phyloP scores from a whole-genome alignment of 352 stramenopile species.

The Aphanomyces astaci region DNA sequence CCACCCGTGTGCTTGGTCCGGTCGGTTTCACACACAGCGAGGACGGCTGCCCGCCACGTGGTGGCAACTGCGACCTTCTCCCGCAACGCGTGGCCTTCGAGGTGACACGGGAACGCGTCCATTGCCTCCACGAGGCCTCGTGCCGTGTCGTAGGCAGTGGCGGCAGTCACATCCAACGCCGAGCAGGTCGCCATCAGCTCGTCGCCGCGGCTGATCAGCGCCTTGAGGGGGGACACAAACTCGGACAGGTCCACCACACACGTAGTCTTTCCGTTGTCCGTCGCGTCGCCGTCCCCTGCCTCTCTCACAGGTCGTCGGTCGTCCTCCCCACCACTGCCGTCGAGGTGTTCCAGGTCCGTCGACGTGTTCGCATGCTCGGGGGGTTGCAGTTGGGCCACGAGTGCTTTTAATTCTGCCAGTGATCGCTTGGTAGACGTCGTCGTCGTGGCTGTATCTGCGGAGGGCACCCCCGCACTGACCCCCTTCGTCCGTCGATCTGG shows the following conservation, averaged over 20 bases:
- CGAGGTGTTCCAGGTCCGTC: too few relatives aligned
- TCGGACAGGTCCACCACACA: conserved; percentile 57
- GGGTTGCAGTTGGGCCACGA: conserved; percentile 45
- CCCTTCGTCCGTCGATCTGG: too few relatives aligned
- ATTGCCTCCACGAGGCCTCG: conserved; percentile 54
- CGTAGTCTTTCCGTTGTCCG: too few relatives aligned
- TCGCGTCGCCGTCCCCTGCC: too few relatives aligned
- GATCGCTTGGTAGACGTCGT: conserved; percentile 46
- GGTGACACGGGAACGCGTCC: conserved; percentile 56
- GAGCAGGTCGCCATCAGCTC: conserved; percentile 17
- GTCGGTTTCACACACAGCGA: conserved; percentile 21
- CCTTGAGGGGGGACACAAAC: conserved; percentile 50
- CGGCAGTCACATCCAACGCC: conserved; percentile 23
- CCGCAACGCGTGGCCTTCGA: conserved; percentile 54
- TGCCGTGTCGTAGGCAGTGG: conserved; percentile 40
- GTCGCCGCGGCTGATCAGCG: conserved; percentile 41
- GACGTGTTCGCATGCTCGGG: background rate
- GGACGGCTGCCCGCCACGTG: conserved; percentile 58
- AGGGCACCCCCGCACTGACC: too few relatives aligned
- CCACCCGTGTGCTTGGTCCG: too few relatives aligned
- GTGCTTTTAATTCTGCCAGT: conserved; percentile 51
- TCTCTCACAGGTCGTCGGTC: too few relatives aligned
- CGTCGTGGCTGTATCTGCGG: background rate
- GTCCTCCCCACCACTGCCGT: too few relatives aligned
- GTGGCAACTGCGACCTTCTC: conserved; percentile 50